Evolutionary conservation across 2,329 filamentous ascomycete species (phyloP).

Genomic region (Cladorrhinum sp.): DNA sequence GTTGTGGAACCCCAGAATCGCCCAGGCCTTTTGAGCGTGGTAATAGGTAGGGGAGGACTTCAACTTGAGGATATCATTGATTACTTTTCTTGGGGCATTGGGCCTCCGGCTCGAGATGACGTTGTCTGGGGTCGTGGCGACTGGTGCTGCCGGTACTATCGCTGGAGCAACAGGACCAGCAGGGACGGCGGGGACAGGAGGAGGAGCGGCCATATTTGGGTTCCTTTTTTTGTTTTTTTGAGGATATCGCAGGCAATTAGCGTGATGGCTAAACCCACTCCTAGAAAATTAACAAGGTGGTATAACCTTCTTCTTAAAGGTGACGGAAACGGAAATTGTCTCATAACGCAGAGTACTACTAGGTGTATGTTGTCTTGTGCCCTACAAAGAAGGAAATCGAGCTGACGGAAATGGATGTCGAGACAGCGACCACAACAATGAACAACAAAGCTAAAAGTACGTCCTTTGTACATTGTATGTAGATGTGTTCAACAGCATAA

Average conservation of each 20-base stretch:
- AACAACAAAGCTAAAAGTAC: no score
- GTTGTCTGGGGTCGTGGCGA: neutral
- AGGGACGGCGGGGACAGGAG: neutral
- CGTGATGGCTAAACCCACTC: no score
- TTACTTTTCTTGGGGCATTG: neutral
- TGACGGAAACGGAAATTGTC: neutral
- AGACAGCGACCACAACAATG: no score
- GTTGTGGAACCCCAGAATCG: neutral
- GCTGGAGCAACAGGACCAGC: no score
- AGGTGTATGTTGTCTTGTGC: no score
- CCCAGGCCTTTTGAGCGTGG: neutral
- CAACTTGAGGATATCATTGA: neutral
- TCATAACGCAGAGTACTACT: neutral
- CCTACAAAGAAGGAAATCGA: no score
- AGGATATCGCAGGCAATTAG: no score
- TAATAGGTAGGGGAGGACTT: neutral
- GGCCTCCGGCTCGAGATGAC: neutral
- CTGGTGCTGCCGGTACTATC: neutral
- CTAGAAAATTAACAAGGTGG: no score
- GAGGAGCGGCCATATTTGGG: neutral
- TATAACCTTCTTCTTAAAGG: neutral
- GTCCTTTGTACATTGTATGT: no score
- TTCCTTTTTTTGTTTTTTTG: neutral
- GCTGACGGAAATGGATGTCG: no score
- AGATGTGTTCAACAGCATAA: no score